These are phyloP conservation scores for Auriscalpium microsporum DNA, from an alignment of 768 basidiomycete genomes.

Conservation along the genomic window DNA sequence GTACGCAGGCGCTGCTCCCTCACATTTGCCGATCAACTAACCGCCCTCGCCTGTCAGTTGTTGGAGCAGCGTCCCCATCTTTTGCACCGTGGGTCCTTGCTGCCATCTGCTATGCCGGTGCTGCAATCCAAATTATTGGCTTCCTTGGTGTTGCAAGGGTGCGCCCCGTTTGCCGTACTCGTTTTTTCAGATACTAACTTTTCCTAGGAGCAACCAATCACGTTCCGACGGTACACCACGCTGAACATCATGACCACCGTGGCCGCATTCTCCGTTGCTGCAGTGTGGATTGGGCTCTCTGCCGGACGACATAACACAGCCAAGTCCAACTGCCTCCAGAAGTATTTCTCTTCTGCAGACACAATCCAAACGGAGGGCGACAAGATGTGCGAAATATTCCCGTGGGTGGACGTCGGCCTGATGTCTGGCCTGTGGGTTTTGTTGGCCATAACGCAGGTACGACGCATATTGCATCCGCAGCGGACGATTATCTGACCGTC, in stretches of 20 bases:
- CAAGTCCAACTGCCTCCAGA: conserved; percentile 49
- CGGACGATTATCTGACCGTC: conserved; percentile 20
- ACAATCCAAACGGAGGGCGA: conserved; percentile 43
- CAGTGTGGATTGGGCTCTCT: conserved; percentile 76
- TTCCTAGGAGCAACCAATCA: conserved; percentile 51
- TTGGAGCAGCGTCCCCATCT: conserved; percentile 76
- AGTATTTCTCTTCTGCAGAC: conserved; percentile 40
- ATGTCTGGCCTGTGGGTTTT: conserved; percentile 87
- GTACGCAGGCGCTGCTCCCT: conserved; percentile 34
- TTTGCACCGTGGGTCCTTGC: conserved; percentile 71
- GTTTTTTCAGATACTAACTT: not conserved
- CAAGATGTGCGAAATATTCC: conserved; percentile 79
- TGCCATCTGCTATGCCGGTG: conserved; percentile 66
- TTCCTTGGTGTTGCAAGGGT: conserved; percentile 80
- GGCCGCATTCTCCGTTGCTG: conserved; percentile 66
- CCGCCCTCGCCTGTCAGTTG: conserved; percentile 40
- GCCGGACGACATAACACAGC: conserved; percentile 70
- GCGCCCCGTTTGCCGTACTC: conserved; percentile 14
- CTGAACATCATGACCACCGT: conserved; percentile 48
- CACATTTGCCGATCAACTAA: too few relatives aligned
- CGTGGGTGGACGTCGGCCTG: conserved; percentile 87
- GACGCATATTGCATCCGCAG: conserved; percentile 22
- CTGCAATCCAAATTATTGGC: conserved; percentile 71
- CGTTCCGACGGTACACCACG: conserved; percentile 62
- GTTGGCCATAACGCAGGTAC: conserved; percentile 67